A percentile compares a stretch with the other conserved stretches of the same genome.
Evolutionary conservation across 371 early-diverging fungal species (phyloP).

Genomic region (Syncephalastrum sp.): DNA sequence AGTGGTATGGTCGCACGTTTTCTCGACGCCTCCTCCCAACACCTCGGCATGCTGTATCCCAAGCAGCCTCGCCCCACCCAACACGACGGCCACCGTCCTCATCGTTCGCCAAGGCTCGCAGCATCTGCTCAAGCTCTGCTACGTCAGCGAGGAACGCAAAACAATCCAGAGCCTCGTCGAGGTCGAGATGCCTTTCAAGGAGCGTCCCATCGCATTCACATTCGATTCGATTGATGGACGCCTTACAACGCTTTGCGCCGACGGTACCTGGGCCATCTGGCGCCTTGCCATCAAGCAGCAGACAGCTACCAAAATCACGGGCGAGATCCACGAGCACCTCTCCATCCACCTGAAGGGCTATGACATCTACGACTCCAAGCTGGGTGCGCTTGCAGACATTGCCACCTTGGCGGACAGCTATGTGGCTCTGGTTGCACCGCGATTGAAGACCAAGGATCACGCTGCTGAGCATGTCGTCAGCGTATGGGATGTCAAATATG

Average conservation of each 20-base stretch:
- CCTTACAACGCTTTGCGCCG: constrained; percentile 37
- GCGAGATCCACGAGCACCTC: constrained; percentile 23
- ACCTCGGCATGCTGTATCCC: constrained; percentile 48
- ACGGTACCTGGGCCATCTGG: constrained; percentile 40
- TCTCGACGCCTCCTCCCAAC: constrained; percentile 42
- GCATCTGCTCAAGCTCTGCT: constrained; percentile 37
- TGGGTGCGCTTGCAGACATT: constrained; percentile 30
- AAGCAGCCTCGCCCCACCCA: constrained; percentile 46
- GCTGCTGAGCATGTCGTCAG: constrained; percentile 56
- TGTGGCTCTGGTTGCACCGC: constrained; percentile 53
- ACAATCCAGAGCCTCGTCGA: constrained; percentile 36
- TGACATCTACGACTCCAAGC: constrained; percentile 19
- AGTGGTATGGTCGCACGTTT: constrained; percentile 50
- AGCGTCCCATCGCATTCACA: constrained; percentile 46
- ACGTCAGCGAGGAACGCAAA: constrained; percentile 53
- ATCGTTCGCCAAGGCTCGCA: constrained; percentile 22
- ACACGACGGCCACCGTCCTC: constrained; percentile 47
- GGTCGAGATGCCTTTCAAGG: constrained; percentile 27
- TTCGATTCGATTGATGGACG: constrained; percentile 51
- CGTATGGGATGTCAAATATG: constrained; percentile 73
- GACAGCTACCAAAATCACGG: constrained; percentile 31
- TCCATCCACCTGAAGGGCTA: constrained; percentile 29
- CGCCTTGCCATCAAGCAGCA: constrained; percentile 35
- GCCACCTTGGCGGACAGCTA: constrained; percentile 52
- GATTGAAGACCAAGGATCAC: constrained; percentile 21